phyloP scores from a whole-genome alignment of 768 basidiomycete genomes.

The Pisolithus sp. region DNA sequence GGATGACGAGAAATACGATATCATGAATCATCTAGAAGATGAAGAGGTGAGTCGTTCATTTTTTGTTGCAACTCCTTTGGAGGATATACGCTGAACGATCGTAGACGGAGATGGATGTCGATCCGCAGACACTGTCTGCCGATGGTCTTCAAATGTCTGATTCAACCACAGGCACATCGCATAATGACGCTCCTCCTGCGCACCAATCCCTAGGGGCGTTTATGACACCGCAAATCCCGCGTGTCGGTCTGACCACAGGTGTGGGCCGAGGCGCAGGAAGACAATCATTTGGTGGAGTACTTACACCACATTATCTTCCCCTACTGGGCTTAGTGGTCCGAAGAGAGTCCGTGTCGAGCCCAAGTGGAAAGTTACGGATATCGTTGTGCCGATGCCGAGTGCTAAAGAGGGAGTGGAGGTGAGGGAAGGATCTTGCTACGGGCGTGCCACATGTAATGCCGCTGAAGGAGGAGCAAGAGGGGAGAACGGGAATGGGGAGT shows the following conservation, averaged over 20 bases:
- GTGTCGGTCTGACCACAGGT: constrained; percentile 8
- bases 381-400: constrained; percentile 36
- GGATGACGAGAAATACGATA: constrained; percentile 3
- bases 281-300: constrained; percentile 38
- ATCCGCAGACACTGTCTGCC: neutral
- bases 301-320: neutral
- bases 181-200: constrained; percentile 6
- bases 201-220: constrained; percentile 31
- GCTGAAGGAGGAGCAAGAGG: constrained; percentile 5
- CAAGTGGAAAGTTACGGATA: constrained; percentile 52
- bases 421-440: neutral
- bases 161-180: neutral
- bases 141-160: neutral
- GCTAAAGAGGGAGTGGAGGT: constrained; percentile 5
- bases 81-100: neutral
- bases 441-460: neutral
- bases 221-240: constrained; percentile 49
- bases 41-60: constrained; percentile 18
- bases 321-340: constrained; percentile 29
- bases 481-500: neutral
- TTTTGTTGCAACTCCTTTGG: neutral
- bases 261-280: constrained; percentile 12
- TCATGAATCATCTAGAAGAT: neutral
- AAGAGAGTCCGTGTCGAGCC: constrained; percentile 43
- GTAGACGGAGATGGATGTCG: neutral